Base-by-base conservation (phyloP, 176 grass and related monocot species). In the Tillandsia leiboldiana region DNA sequence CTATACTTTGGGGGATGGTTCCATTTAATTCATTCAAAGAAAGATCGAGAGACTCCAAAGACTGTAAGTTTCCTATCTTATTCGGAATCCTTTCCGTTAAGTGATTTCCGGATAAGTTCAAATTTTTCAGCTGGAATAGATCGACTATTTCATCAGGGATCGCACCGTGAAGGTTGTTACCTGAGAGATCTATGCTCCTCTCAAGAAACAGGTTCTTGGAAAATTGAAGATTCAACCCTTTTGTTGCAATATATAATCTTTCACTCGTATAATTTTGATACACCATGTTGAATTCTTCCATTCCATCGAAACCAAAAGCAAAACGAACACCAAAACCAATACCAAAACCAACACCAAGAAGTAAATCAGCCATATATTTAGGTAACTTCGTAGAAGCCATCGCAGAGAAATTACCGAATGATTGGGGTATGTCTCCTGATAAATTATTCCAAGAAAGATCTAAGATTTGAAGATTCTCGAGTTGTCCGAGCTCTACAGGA, bases 21-120 rank as follows among this genome's bases (percentile, higher is more conserved):
- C 81, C 81, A 0, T 13, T 79, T 24, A 91, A 20, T 0, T 70
- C 29, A 13, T 91, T 87, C 2, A 12, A 52, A 0, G 70, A 87
- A 7, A 87, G 54, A 53, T 91, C 81, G 0, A 87, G 69, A 10
- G 88, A 91, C 15, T 84, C 84, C 63, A 91, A 20, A 20, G 20
- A 20, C 20, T 20, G 20, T 20, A 20, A 20, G 20, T 20, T 20
- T 20, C 20, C 20, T 20, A 20, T 87, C 0, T 18, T 64, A 1
- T 78, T 3, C 0, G 63, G 67, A 51, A 78, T 77, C 1, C 48
- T 48, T 28, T 74, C 74, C 0, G 4, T 70, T 0, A 87, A 50
- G n/a, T 17, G 7, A 48, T 81, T 87, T 24, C 12, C 8, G 0
- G 85, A 83, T 17, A 81, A 26, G 4, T 84, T 84, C 48, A 84